Evolutionary conservation across 2,329 filamentous ascomycete genomes (phyloP).

Genomic region (Dactylonectria macrodidyma): DNA sequence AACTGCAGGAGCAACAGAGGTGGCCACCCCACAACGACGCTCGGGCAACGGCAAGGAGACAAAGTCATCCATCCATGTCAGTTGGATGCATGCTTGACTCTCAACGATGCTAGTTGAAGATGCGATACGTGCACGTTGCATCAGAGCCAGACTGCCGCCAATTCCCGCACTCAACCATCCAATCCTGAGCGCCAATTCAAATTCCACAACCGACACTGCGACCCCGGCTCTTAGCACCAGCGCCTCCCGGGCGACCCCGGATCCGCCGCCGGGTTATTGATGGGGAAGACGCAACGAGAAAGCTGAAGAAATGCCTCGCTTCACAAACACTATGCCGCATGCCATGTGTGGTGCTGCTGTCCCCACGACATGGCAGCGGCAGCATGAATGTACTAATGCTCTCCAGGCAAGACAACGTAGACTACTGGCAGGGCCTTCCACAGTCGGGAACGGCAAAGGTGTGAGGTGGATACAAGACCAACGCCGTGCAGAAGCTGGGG

Average conservation of each 20-base stretch:
- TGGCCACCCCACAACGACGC: neutral
- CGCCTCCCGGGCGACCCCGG: conserved; percentile 50
- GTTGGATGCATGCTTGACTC: conserved; percentile 9
- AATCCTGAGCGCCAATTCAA: conserved; percentile 39
- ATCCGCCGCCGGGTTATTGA: conserved; percentile 46
- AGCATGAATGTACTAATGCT: conserved; percentile 2
- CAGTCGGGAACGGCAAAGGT: conserved; percentile 7
- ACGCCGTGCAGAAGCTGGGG: conserved; percentile 12
- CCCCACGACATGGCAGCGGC: conserved; percentile 14
- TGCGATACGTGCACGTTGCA: conserved; percentile 16
- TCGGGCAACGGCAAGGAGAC: conserved; percentile 17
- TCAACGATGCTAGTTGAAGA: conserved; percentile 19
- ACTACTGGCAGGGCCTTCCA: conserved; percentile 7
- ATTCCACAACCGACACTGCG: conserved; percentile 19
- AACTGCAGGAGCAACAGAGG: conserved; percentile 4
- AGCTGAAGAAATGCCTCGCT: conserved; percentile 50
- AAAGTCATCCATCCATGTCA: conserved; percentile 12
- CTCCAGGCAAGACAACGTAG: conserved; percentile 13
- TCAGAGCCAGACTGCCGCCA: conserved; percentile 29
- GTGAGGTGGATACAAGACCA: conserved; percentile 18
- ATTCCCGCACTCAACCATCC: conserved; percentile 44
- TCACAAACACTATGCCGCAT: conserved; percentile 33
- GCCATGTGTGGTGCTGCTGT: conserved; percentile 31
- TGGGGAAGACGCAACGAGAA: conserved; percentile 39
- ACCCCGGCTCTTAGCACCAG: conserved; percentile 38